Evolutionary conservation across 495 filamentous ascomycete genomes (phyloP), one percentile per base, ranked within the genome.

Genomic region (Xeromyces bisporus): DNA sequence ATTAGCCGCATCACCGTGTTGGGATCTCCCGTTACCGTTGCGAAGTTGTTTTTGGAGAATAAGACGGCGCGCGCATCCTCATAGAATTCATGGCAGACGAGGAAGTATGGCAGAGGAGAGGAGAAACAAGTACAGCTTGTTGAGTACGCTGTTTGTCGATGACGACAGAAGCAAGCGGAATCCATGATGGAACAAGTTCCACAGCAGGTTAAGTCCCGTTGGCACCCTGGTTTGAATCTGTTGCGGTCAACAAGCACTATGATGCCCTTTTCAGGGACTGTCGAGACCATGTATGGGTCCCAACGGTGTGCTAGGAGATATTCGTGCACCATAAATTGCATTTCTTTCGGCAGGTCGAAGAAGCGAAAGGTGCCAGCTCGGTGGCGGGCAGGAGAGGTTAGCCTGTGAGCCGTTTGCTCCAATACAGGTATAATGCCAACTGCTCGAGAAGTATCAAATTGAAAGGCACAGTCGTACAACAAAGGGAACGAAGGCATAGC

Each of bases 21-120:
- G 4, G 45, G 41, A 5, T 43, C 39, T 13, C 44, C 42, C 1
- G 44, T 41, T 18, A 44, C 26, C 7, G 48, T 41, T 1, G 37
- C 37, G 30, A 53, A 53, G 7, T 18, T 14, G 26, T 44, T 50
- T n/a, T 35, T 39, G 0, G 41, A 37, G 31, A 39, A 53, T 26
- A 50, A 50, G 7, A 47, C 29, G 3, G 29, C 30, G 11, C 43
- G 38, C 3, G 41, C 42, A 14, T 43, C 37, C 12, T 40, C 31
- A 23, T 53, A 45, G 31, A 53, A 46, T 1, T 30, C 33, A 7
- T 40, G 42, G 18, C 35, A 46, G 26, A 43, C 39, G 4, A 44
- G 37, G 31, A 53, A 53, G 13, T 50, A 46, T 1, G 43, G 42
- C n/a, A 46, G 8, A 1, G 49, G 49, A 3, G 41, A 42, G n/a